Evolutionary conservation across 192 early-diverging fungal genomes (phyloP).

Genomic region (Backusella morwellensis): DNA sequence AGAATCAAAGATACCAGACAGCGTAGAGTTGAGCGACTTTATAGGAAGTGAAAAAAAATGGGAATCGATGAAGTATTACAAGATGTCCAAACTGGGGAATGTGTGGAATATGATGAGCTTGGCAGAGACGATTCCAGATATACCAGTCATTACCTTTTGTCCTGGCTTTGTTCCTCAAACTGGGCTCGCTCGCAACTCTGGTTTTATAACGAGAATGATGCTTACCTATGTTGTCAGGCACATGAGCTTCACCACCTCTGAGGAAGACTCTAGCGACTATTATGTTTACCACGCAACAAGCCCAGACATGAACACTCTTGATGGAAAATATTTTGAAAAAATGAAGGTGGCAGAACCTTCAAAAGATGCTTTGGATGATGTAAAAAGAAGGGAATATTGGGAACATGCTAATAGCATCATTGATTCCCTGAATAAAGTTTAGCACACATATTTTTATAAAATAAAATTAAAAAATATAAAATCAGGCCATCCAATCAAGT

Average conservation of each 20-base stretch:
- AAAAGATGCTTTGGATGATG: conserved; percentile 6
- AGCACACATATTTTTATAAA: not conserved
- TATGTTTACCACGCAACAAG: conserved; percentile 26
- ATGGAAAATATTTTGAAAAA: conserved; percentile 6
- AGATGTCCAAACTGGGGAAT: conserved; percentile 13
- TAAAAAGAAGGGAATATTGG: conserved; percentile 11
- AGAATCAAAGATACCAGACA: not conserved
- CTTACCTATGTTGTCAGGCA: conserved; percentile 2
- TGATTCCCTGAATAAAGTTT: not conserved
- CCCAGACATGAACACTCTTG: not conserved
- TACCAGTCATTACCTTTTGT: conserved; percentile 12
- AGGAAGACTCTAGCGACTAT: conserved; percentile 8
- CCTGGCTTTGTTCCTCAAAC: conserved; percentile 33
- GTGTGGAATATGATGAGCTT: conserved; percentile 13
- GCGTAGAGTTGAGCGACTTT: conserved; percentile 6
- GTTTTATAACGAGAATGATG: not conserved
- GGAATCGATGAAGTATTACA: conserved; percentile 22
- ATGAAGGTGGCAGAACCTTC: not conserved
- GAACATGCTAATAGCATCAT: conserved; percentile 13
- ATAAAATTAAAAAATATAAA: not conserved
- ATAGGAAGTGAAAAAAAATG: conserved; percentile 12
- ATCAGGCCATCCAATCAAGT: not conserved
- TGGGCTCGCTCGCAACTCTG: conserved; percentile 9
- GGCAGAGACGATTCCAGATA: not conserved
- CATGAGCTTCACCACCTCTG: conserved; percentile 15